Base-by-base conservation (phyloP, 441 rosid species). In the Euphorbia schlechtendalii region DNA sequence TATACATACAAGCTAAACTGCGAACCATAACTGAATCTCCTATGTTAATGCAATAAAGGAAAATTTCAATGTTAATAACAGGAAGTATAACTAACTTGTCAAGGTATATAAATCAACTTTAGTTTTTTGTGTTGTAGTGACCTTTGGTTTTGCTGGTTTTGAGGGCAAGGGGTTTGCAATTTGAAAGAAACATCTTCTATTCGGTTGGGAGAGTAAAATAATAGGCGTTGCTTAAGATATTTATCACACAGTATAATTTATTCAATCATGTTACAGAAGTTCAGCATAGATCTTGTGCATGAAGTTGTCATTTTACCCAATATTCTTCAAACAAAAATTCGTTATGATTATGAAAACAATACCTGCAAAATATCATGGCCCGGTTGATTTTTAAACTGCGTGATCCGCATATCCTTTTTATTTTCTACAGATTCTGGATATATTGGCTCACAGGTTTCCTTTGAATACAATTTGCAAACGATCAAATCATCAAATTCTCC, bases 401-500 rank as follows among this genome's bases (percentile, higher is more conserved):
- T 43, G 45, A 73, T 48, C 24, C 79, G 71, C 61, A 66, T 52
- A 48, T 71, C 74, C 34, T 72, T 66, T 21, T 74, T 69, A 53
- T 71, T 38, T 66, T 75, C 81, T 73, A 74, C 76, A 78, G 82
- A 61, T 69, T 63, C 68, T 53, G 90, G 90, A 57, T 67, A 61
- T 66, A 81, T 49, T 57, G 75, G 87, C 74, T 77, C 80, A 62
- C 70, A 48, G 22, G 72, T 69, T 67, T 82, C 86, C 49, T 72
- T 69, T 22, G 82, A 76, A 55, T 75, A 80, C 71, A 83, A 74
- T 78, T 74, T 71, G 76, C 87, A 88, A 43, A 27, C 66, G 55
- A 79, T 75, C 74, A 92, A 79, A 68, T 85, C 82, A 51, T 76
- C 68, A 69, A 84, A 81, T 75, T 93, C 97, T 66, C 88, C 92